A percentile compares a stretch with the other conserved stretches of the same genome.
Evolutionary conservation across 2,329 filamentous ascomycete species (phyloP).

Genomic region (Lachnellula willkommii): DNA sequence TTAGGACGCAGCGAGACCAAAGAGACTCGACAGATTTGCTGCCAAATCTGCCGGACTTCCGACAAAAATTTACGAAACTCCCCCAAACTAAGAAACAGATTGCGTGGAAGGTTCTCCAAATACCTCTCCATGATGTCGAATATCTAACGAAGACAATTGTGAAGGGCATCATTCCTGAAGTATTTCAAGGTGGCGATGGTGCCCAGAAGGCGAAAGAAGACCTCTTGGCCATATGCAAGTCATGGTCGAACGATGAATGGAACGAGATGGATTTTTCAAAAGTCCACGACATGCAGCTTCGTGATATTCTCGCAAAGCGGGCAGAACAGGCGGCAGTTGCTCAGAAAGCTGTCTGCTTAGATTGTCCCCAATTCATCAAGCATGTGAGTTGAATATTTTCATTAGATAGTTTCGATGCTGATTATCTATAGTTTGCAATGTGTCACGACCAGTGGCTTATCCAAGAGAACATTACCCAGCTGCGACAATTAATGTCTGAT

Average conservation of each 20-base stretch:
- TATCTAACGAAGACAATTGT: conserved; percentile 69
- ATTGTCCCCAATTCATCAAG: conserved; percentile 76
- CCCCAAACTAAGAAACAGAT: conserved; percentile 64
- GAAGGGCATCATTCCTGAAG: conserved; percentile 54
- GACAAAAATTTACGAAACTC: conserved; percentile 60
- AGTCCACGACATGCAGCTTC: conserved; percentile 75
- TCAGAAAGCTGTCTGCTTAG: conserved; percentile 58
- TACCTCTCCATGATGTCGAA: conserved; percentile 75
- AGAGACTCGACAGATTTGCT: conserved; percentile 80
- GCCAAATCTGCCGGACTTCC: conserved; percentile 71
- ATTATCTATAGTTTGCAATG: conserved; percentile 69
- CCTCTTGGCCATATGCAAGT: conserved; percentile 61
- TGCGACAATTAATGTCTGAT: conserved; percentile 87
- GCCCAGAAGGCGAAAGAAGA: conserved; percentile 57
- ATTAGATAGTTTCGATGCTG: neutral
- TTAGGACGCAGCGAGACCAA: conserved; percentile 61
- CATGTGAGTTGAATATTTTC: conserved; percentile 57
- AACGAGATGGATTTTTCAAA: conserved; percentile 77
- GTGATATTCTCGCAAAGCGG: conserved; percentile 72
- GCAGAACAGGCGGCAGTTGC: conserved; percentile 56
- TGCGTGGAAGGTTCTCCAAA: conserved; percentile 59
- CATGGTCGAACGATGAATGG: conserved; percentile 72
- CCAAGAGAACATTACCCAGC: conserved; percentile 82
- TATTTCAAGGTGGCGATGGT: conserved; percentile 49
- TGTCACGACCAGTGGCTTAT: conserved; percentile 96